Evolutionary conservation across 306 rosid genomes (phyloP), one percentile per base, ranked within the genome.

Genomic region (Myrica gale): DNA sequence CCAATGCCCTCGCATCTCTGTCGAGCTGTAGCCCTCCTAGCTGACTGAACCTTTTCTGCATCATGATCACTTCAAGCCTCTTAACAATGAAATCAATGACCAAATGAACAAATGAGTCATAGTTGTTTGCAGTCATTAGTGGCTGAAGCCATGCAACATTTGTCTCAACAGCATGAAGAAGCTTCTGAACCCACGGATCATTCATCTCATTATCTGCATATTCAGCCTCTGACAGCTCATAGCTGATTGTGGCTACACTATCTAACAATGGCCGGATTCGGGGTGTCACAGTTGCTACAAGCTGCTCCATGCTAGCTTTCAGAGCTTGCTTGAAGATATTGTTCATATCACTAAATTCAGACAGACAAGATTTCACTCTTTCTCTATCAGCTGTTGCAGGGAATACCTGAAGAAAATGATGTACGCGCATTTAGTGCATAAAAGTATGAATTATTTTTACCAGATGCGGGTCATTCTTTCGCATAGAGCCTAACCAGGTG

Each of bases 21-120:
- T 92, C 98, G 4, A 94, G 97, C 85, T 94, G 98, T 80, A 94
- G 97, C 51, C 98, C 98, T 41, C 97, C 98, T 7, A 94, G 98
- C 85, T 94, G 98, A 80, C 96, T 89, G 81, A 92, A 92, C 50
- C 95, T 78, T 66, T 94, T 94, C 88, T 94, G 98, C 96, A 94
- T 92, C 98, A 94, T 94, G 42, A 90, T 93, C 79, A 91, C 98
- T 87, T 93, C 98, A 26, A 93, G 93, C 81, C 98, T 89, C 83
- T 93, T 93, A 71, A 93, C 96, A 42, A 93, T 82, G 76, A 91
- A 93, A 68, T 93, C 98, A 32, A 93, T 88, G 78, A 90, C 84
- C 84, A 91, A 82, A 86, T 94, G 97, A 48, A 92, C 96, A 41
- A 90, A 88, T 1, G 89, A 79, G 71, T 94, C 97, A 43, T 94